Evolutionary conservation across 352 stramenopile species (phyloP).

Genomic region (Phytophthora idaei): DNA sequence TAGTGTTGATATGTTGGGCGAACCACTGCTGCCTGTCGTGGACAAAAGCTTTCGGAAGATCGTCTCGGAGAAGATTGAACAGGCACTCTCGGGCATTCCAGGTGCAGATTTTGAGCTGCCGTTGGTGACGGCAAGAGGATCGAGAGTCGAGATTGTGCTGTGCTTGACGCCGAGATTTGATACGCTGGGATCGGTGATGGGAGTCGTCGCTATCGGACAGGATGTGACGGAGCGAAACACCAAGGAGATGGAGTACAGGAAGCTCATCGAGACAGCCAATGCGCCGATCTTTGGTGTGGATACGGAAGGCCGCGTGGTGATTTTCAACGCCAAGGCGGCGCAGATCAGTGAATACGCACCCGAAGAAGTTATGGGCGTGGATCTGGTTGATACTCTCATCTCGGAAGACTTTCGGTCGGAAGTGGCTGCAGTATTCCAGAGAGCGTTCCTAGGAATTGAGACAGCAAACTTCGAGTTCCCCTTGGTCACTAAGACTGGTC

Average conservation of each 20-base stretch:
- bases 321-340: slow-evolving; percentile 84
- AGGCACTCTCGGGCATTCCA: slow-evolving; percentile 52
- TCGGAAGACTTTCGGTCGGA: slow-evolving; percentile 53
- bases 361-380: slow-evolving; percentile 83
- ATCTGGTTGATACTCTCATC: slow-evolving; percentile 82
- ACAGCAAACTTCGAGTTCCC: slow-evolving; percentile 73
- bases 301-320: slow-evolving; percentile 48
- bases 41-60: slow-evolving; percentile 53
- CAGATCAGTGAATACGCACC: slow-evolving; percentile 79
- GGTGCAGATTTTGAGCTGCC: slow-evolving; percentile 63
- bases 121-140: slow-evolving; percentile 51
- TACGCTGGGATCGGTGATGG: slow-evolving; percentile 43
- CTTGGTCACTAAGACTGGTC: slow-evolving; percentile 59
- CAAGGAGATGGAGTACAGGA: slow-evolving; percentile 76
- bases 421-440: slow-evolving; percentile 56
- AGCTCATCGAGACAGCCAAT: slow-evolving; percentile 89
- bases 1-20: slow-evolving; percentile 55
- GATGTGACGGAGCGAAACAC: slow-evolving; percentile 73
- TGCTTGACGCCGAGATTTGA: slow-evolving; percentile 65
- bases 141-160: slow-evolving; percentile 59
- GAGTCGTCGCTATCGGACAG: slow-evolving; percentile 68
- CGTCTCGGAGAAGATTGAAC: slow-evolving; percentile 55
- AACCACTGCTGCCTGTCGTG: slow-evolving; percentile 54
- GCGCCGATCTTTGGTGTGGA: slow-evolving; percentile 87
- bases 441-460: slow-evolving; percentile 45